A percentile compares a stretch with the other conserved stretches of the same genome.
Conservation (phyloP, 2,329 filamentous ascomycete species). For the Didymella segeticola region DNA sequence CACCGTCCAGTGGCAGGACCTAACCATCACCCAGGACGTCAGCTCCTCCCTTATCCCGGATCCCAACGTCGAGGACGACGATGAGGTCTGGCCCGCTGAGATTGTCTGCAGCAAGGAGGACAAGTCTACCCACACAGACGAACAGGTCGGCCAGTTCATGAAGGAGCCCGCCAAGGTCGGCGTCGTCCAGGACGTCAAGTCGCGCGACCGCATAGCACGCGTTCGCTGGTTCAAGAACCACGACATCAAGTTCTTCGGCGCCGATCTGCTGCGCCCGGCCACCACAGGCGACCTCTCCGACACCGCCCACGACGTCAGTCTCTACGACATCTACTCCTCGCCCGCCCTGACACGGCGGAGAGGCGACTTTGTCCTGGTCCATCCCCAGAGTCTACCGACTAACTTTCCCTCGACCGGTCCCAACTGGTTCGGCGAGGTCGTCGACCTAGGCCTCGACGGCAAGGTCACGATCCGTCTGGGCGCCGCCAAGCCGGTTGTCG, state of each 20-base stretch:
- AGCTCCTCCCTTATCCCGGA: constrained; percentile 58
- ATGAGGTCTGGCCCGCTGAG: constrained; percentile 64
- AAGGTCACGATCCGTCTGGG: constrained; percentile 61
- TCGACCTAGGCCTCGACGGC: constrained; percentile 62
- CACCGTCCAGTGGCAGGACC: constrained; percentile 66
- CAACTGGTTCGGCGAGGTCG: constrained; percentile 65
- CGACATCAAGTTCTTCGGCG: constrained; percentile 40
- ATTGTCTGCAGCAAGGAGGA: constrained; percentile 57
- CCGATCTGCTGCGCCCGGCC: constrained; percentile 52
- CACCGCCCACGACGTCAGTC: constrained; percentile 59
- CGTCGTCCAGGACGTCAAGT: constrained; percentile 63
- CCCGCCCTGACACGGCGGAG: constrained; percentile 57
- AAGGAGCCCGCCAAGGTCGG: constrained; percentile 59
- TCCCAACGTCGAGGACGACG: constrained; percentile 60
- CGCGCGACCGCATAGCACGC: constrained; percentile 62
- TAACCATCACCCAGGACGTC: constrained; percentile 56
- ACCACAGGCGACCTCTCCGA: constrained; percentile 52
- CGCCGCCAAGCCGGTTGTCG: constrained; percentile 55
- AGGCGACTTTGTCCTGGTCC: constrained; percentile 62
- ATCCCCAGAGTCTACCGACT: constrained; percentile 31
- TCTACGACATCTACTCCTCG: constrained; percentile 64
- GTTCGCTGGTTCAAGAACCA: constrained; percentile 60
- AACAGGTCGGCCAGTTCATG: constrained; percentile 37
- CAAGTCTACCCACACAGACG: constrained; percentile 8
- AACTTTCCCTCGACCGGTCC: constrained; percentile 25